Evolutionary conservation across 257 asterid genomes (phyloP), one percentile per base, ranked within the genome.

Genomic region (Solanum sitiens): DNA sequence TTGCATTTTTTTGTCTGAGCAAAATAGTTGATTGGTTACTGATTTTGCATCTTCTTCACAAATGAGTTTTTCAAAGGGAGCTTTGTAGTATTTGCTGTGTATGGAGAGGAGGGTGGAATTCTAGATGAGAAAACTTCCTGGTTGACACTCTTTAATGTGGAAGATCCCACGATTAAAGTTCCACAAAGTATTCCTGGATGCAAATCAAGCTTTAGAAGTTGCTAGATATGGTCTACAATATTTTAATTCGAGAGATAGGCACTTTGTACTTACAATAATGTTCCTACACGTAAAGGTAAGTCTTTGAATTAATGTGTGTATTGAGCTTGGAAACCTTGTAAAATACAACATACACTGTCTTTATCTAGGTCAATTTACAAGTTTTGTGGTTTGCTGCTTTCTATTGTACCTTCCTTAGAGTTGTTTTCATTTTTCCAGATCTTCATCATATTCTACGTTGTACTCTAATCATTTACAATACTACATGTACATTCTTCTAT

Each of bases 201-300:
- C 87, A 40, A 86, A 94, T 90, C 98, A 94, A 90, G 98, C 99
- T 86, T 88, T 96, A 44, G 98, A 95, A 88, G 95, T 96, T 86
- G 98, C 98, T 87, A 91, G 98, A 90, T 94, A 91, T 85, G 98
- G 95, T 90, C 76, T 97, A 72, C 98, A 95, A 42, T 95, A 97
- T 89, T 95, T 97, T 70, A 98, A 97, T 92, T 97, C 98, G 99
- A 93, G 95, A 91, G 98, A 98, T 88, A 92, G 99, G 72, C 99
- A 93, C 91, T 98, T 95, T 70, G 95, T 97, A 89, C 98, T 95
- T 72, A 74, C 94, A 2, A 97, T 97, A 91, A 95, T 97, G 98
- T 98, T 94, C 86, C 97, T 97, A 59, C 98, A 97, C 35, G 99
- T 95, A 90, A 95, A 94, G 98, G 99, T 95, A 80, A 20, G n/a